These are phyloP conservation scores for Botrytis fabae DNA, from an alignment of 2,329 filamentous ascomycete genomes.

Conservation along the genomic window DNA sequence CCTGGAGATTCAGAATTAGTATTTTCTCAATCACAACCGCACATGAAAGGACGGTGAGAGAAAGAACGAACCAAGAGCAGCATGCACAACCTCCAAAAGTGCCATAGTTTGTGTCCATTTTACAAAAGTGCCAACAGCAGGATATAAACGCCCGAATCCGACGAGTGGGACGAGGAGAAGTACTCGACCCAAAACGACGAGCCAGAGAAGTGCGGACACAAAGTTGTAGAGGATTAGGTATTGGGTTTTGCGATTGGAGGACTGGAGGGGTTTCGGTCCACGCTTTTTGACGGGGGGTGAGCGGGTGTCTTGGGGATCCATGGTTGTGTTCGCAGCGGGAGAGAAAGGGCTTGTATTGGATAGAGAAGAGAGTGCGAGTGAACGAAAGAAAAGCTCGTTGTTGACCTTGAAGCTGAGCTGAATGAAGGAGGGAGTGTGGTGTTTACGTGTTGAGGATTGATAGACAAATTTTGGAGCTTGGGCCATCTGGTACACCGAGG, in stretches of 20 bases:
- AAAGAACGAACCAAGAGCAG: conserved; percentile 62
- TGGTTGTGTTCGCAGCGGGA: conserved; percentile 1
- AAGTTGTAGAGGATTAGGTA: conserved; percentile 89
- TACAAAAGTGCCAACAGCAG: conserved; percentile 64
- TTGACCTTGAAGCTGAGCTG: neutral
- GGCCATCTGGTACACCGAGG: neutral
- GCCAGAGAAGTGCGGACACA: conserved; percentile 75
- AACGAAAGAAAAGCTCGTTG: neutral
- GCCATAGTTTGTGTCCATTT: conserved; percentile 84
- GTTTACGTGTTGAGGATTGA: conserved; percentile 1
- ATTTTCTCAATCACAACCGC: neutral
- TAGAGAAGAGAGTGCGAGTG: neutral
- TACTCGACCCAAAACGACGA: conserved; percentile 70
- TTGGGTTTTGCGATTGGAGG: conserved; percentile 53
- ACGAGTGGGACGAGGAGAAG: conserved; percentile 53
- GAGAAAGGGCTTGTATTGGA: neutral
- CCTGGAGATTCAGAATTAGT: conserved; percentile 50
- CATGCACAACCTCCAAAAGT: conserved; percentile 79
- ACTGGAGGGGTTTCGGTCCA: conserved; percentile 36
- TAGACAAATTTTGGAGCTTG: conserved; percentile 20
- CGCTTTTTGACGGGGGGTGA: conserved; percentile 26
- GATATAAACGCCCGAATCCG: conserved; percentile 61
- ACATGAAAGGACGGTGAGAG: neutral
- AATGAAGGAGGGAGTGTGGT: neutral
- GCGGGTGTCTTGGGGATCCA: conserved; percentile 28